phyloP scores from a whole-genome alignment of 75 land plant genomes.

The Cryptomeria japonica region DNA sequence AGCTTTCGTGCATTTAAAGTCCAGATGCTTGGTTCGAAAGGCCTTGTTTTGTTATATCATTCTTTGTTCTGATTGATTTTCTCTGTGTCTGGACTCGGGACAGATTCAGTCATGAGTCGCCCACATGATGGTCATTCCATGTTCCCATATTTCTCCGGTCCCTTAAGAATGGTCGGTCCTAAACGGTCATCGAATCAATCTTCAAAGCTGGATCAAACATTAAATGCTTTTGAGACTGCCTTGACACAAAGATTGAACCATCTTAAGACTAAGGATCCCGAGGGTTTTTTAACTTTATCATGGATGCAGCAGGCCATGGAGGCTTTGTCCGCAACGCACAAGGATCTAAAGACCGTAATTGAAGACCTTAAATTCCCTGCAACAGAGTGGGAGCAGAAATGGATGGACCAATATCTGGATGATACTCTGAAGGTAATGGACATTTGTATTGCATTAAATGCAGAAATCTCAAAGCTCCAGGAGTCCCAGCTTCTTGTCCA shows the following conservation, averaged over 20 bases:
- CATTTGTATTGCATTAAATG: constrained; percentile 60
- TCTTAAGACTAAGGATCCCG: constrained; percentile 31
- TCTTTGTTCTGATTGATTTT: neutral
- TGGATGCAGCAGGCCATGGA: constrained; percentile 65
- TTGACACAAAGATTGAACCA: constrained; percentile 40
- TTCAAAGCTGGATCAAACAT: constrained; percentile 22
- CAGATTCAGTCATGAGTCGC: constrained; percentile 42
- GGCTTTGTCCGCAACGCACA: constrained; percentile 44
- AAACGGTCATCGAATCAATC: constrained; percentile 33
- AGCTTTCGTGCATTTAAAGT: neutral
- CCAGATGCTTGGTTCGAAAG: neutral
- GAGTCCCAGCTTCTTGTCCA: constrained; percentile 59
- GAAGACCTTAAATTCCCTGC: constrained; percentile 63
- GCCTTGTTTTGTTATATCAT: neutral
- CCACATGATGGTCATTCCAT: constrained; percentile 49
- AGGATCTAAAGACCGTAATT: constrained; percentile 46
- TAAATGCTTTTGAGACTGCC: constrained; percentile 43
- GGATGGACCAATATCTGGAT: constrained; percentile 69
- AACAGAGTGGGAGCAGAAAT: constrained; percentile 70
- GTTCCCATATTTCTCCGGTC: constrained; percentile 46
- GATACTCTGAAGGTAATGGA: constrained; percentile 73
- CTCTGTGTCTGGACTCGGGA: neutral
- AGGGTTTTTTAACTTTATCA: constrained; percentile 42
- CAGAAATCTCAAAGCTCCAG: constrained; percentile 49
- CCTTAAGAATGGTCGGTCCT: constrained; percentile 44